Evolutionary conservation across 2,329 filamentous ascomycete species (phyloP).

Genomic region (Cordyceps cateniannulata): DNA sequence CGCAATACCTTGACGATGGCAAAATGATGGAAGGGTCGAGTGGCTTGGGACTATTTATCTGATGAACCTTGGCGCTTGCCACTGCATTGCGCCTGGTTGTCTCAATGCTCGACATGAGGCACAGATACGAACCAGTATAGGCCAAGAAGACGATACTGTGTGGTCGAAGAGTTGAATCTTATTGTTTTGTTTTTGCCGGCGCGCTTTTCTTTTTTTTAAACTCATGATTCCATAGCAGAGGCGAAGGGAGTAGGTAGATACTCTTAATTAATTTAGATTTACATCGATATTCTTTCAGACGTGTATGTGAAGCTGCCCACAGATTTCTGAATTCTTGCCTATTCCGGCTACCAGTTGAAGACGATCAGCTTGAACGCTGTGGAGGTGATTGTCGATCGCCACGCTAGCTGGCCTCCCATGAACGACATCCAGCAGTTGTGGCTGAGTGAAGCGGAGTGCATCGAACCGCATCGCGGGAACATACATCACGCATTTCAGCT

Average conservation of each 20-base stretch:
- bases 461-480: background rate
- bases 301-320: background rate
- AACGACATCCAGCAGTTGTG: background rate
- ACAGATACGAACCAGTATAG: background rate
- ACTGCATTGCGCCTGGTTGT: background rate
- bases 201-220: slow-evolving; percentile 3
- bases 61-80: background rate
- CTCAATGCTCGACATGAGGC: background rate
- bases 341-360: background rate
- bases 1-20: slow-evolving; percentile 10
- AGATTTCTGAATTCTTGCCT: background rate
- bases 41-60: background rate
- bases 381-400: slow-evolving; percentile 6
- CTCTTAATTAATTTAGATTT: slow-evolving; percentile 12
- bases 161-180: background rate
- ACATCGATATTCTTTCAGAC: background rate
- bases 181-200: slow-evolving; percentile 7
- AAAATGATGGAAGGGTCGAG: background rate
- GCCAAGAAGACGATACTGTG: background rate
- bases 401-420: background rate
- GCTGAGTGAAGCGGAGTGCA: background rate
- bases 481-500: background rate
- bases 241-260: slow-evolving; percentile 10
- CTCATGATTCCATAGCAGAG: slow-evolving; percentile 10
- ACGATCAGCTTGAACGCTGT: background rate